These are phyloP conservation scores for Cetradonia linearis DNA, from an alignment of 495 filamentous ascomycete genomes.

Conservation along the genomic window DNA sequence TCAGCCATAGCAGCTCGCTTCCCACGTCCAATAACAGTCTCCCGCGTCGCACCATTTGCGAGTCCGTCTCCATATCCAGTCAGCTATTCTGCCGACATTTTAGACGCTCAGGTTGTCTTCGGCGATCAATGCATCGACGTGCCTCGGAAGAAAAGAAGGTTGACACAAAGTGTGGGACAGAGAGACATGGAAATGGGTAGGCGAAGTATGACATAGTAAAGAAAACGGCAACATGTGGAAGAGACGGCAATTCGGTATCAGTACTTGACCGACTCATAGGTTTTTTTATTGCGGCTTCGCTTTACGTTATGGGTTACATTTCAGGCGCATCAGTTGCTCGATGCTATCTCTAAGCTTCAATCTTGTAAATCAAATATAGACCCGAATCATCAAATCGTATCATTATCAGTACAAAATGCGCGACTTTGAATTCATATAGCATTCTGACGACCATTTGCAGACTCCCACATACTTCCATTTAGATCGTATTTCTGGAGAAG, in stretches of 20 bases:
- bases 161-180: slow-evolving; percentile 3
- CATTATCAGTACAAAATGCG: too few species aligned
- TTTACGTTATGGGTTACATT: neutral
- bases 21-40: neutral
- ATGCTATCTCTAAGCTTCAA: too few species aligned
- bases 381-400: too few species aligned
- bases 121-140: neutral
- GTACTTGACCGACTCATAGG: neutral
- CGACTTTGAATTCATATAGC: too few species aligned
- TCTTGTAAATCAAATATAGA: too few species aligned
- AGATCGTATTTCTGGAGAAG: too few species aligned
- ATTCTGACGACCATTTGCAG: too few species aligned
- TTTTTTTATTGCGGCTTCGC: neutral
- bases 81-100: neutral
- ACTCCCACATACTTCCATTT: too few species aligned
- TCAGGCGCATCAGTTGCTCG: neutral
- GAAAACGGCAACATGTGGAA: neutral
- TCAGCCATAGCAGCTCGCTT: slow-evolving; percentile 7
- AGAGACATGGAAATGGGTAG: slow-evolving; percentile 6
- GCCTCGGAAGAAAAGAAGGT: neutral
- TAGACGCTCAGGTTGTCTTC: neutral
- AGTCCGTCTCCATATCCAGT: neutral
- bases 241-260: neutral
- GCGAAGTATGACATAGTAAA: neutral
- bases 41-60: slow-evolving; percentile 1